Percentiles rank a stretch among this genome's conserved stretches.
Evolutionary conservation across 441 rosid species (phyloP).

Genomic region (Mallotus japonicus): DNA sequence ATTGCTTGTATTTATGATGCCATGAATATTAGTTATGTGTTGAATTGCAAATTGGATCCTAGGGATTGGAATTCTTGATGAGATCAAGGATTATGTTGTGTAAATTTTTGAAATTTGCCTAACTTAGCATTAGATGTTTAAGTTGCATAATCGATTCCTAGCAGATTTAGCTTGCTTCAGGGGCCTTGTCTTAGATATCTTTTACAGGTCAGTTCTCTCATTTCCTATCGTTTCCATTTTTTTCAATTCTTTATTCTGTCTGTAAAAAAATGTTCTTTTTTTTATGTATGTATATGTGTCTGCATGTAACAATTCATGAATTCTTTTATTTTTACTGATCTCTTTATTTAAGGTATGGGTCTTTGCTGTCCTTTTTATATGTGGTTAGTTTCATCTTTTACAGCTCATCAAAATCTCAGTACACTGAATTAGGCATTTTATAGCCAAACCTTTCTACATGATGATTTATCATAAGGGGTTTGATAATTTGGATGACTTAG

Average conservation of each 20-base stretch:
- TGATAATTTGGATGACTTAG: neutral
- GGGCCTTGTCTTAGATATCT: constrained; percentile 73
- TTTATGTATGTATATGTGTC: neutral
- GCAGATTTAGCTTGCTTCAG: constrained; percentile 74
- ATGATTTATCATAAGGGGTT: neutral
- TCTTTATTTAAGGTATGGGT: neutral
- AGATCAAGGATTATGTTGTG: no score
- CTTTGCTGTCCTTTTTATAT: neutral
- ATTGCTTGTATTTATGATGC: no score
- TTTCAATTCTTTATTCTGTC: neutral
- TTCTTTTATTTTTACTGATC: constrained; percentile 6
- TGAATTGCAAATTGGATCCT: no score
- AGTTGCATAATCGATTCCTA: no score
- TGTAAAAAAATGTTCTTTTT: no score
- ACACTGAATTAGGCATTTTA: neutral
- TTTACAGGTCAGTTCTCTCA: constrained; percentile 54
- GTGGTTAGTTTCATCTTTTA: neutral
- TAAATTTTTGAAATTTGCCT: no score
- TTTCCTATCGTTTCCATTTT: neutral
- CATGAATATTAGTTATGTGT: no score
- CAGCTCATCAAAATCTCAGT: neutral
- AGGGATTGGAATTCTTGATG: no score
- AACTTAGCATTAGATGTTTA: no score
- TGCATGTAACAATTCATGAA: neutral
- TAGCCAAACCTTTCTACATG: neutral